Base-by-base conservation (phyloP, 1,284 basidiomycete species). In the Cutaneotrichosporon mucoides region DNA sequence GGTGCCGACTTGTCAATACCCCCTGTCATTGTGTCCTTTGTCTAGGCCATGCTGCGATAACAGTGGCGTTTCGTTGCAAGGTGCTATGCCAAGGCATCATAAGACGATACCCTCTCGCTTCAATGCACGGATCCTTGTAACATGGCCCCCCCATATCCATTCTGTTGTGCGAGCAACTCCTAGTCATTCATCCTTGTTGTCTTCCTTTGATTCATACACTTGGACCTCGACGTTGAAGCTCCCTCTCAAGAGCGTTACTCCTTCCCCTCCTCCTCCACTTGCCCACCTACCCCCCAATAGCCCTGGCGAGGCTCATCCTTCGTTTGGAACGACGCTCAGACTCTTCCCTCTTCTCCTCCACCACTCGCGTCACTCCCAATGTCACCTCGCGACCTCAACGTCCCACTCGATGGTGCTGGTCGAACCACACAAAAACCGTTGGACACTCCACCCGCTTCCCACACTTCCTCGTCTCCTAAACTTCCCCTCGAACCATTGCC, bases 291-390 rank as follows among this genome's bases (percentile, higher is more conserved):
- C 44, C 41, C 45, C 42, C 33, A 11, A 13, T 41, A 37, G 42
- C 16, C 42, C 24, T 15, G 51, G 51, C 47, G 52, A 48, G 37
- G 47, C 53, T 42, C 55, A 56, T 52, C 37, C 42, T 34, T 50
- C 55, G 43, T 47, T 37, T 54, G 68, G 63, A 65, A 60, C 64
- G 55, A 64, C 61, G 66, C 71, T 71, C 69, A 73, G 61, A 71
- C 71, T 15, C 45, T 61, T 47, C 57, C 64, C 61, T 59, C 58
- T 54, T 45, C 64, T 55, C 58, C 61, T 45, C 46, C 63, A 15
- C 57, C 56, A n/a, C 44, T 59, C 53, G 50, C 62, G 33, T 48
- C 60, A 35, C 56, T 57, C 42, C 57, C 63, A 13, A 54, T 55
- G 35, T 55, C 53, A 44, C 41, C 47, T 42, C 60, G 35, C 34